phyloP scores from a whole-genome alignment of 352 stramenopile species.

The Pythium rhizo-oryzae region DNA sequence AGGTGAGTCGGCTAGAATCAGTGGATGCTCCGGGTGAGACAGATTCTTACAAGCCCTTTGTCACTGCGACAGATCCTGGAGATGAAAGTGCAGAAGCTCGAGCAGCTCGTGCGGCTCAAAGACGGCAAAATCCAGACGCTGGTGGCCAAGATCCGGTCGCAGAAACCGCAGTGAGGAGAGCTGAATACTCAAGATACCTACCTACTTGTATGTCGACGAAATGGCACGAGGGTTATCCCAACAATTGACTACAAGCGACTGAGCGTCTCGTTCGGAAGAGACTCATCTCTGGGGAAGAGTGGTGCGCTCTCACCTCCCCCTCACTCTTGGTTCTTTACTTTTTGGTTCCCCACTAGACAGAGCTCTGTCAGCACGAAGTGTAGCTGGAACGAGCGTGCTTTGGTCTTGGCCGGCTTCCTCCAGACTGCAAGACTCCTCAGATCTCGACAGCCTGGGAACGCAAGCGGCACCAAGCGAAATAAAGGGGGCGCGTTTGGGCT shows the following conservation, averaged over 20 bases:
- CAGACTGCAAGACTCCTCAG: no score
- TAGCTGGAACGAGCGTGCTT: no score
- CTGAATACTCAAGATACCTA: not conserved
- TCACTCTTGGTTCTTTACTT: no score
- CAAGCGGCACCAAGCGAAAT: no score
- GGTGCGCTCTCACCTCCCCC: no score
- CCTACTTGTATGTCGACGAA: not conserved
- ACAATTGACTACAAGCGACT: not conserved
- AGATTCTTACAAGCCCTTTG: not conserved
- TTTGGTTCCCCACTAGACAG: no score
- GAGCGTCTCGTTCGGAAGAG: no score
- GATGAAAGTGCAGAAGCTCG: constrained; percentile 95
- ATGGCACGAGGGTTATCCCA: not conserved
- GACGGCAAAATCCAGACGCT: constrained; percentile 94
- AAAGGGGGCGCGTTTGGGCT: no score
- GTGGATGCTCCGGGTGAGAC: not conserved
- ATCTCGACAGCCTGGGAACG: no score
- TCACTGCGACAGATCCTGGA: constrained; percentile 80
- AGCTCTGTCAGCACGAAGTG: no score
- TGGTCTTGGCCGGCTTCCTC: no score
- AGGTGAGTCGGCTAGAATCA: constrained; percentile 33
- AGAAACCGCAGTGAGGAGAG: constrained; percentile 48
- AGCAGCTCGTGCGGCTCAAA: constrained; percentile 94
- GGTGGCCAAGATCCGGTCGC: constrained; percentile 77
- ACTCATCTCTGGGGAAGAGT: not conserved